These are phyloP conservation scores for Ampelomyces quisqualis DNA, from an alignment of 2,329 filamentous ascomycete genomes.

Conservation along the genomic window DNA sequence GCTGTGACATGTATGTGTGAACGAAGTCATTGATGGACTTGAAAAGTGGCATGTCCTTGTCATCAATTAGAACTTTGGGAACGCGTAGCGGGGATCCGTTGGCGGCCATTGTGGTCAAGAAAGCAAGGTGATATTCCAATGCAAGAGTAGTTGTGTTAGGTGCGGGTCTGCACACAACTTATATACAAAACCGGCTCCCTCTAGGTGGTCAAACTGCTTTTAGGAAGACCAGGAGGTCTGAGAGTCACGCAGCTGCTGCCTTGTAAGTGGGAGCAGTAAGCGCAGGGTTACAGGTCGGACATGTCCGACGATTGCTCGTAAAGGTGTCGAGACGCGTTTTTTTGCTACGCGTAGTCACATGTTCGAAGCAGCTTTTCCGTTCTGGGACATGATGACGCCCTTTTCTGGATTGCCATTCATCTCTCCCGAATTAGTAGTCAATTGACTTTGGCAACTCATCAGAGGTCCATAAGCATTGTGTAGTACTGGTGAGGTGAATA, in stretches of 20 bases:
- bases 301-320: not conserved
- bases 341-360: constrained; percentile 32
- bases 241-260: too few relatives aligned
- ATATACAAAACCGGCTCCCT: too few relatives aligned
- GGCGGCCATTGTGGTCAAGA: constrained; percentile 15
- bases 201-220: too few relatives aligned
- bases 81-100: constrained; percentile 10
- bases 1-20: constrained; percentile 40
- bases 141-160: too few relatives aligned
- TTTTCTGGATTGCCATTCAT: too few relatives aligned
- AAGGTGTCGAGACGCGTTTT: constrained; percentile 8
- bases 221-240: too few relatives aligned
- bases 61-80: constrained; percentile 29
- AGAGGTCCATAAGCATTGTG: too few relatives aligned
- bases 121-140: too few relatives aligned
- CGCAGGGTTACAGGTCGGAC: not conserved
- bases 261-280: not conserved
- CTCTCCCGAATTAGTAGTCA: too few relatives aligned
- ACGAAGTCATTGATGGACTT: constrained; percentile 35
- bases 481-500: too few relatives aligned
- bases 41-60: constrained; percentile 26
- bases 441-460: too few relatives aligned
- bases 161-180: too few relatives aligned
- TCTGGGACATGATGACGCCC: not conserved
- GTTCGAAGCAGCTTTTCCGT: constrained; percentile 5